Conservation (phyloP, 768 basidiomycete species). For the Xerocomellus chrysenteron region DNA sequence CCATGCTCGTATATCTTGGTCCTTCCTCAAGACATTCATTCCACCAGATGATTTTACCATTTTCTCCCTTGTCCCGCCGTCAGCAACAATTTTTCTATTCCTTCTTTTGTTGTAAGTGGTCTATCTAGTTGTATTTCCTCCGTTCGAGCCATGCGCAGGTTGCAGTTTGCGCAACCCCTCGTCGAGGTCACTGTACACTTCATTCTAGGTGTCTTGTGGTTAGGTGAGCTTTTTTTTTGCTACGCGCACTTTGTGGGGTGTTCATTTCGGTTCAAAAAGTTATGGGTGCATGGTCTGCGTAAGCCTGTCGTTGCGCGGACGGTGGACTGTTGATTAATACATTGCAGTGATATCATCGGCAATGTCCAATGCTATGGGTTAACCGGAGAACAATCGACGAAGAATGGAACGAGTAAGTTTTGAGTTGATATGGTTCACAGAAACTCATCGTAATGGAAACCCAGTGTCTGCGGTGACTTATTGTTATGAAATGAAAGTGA, state of each 20-base stretch:
- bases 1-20: neutral
- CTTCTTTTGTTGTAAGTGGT: constrained; percentile 49
- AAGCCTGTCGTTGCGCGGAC: constrained; percentile 23
- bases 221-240: constrained; percentile 46
- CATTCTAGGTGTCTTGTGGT: constrained; percentile 63
- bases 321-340: constrained; percentile 2
- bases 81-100: constrained; percentile 62
- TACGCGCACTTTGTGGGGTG: neutral
- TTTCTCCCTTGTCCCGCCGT: constrained; percentile 64
- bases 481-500: constrained; percentile 79
- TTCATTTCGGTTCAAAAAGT: constrained; percentile 41
- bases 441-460: constrained; percentile 5
- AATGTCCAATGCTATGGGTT: constrained; percentile 56
- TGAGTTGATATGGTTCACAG: neutral
- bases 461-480: constrained; percentile 55
- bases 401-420: constrained; percentile 53
- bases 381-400: constrained; percentile 47
- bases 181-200: constrained; percentile 57
- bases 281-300: constrained; percentile 77
- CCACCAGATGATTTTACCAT: constrained; percentile 65
- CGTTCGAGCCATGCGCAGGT: constrained; percentile 35
- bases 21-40: neutral
- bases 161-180: constrained; percentile 69
- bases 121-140: neutral
- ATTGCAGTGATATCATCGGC: constrained; percentile 66